Percentiles rank a stretch among this genome's conserved stretches.
Evolutionary conservation across 768 basidiomycete species (phyloP).

Genomic region (Hortiboletus campestris): DNA sequence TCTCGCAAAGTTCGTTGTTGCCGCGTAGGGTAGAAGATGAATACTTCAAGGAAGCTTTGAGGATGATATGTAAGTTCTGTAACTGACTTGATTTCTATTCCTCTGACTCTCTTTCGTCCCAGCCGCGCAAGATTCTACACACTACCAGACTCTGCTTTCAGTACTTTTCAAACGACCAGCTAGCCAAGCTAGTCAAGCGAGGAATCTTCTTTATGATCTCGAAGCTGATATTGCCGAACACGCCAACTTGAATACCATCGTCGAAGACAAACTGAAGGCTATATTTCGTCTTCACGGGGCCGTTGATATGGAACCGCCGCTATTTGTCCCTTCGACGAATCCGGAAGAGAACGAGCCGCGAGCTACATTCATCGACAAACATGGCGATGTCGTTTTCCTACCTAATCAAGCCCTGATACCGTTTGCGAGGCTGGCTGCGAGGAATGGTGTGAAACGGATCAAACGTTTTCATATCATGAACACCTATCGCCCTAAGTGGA

Average conservation of each 20-base stretch:
- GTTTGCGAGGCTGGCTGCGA: conserved; percentile 81
- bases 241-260: conserved; percentile 66
- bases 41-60: conserved; percentile 76
- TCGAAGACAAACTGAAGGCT: conserved; percentile 70
- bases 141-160: conserved; percentile 74
- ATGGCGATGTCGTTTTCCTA: conserved; percentile 72
- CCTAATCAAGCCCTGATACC: conserved; percentile 72
- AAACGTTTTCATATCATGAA: conserved; percentile 82
- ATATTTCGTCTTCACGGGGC: conserved; percentile 91
- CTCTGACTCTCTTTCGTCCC: not conserved
- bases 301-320: conserved; percentile 79
- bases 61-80: conserved; percentile 61
- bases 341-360: conserved; percentile 61
- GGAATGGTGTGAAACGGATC: conserved; percentile 62
- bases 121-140: conserved; percentile 81
- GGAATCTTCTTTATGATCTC: conserved; percentile 72
- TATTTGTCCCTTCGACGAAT: conserved; percentile 73
- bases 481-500: conserved; percentile 66
- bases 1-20: conserved; percentile 75
- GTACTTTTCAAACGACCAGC: conserved; percentile 75
- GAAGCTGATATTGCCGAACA: conserved; percentile 69
- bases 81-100: not conserved
- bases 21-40: conserved; percentile 81
- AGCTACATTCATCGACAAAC: conserved; percentile 75
- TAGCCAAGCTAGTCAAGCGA: conserved; percentile 57